Evolutionary conservation across 305 asterid species (phyloP), one percentile per base, ranked within the genome.

Genomic region (Withania somnifera): DNA sequence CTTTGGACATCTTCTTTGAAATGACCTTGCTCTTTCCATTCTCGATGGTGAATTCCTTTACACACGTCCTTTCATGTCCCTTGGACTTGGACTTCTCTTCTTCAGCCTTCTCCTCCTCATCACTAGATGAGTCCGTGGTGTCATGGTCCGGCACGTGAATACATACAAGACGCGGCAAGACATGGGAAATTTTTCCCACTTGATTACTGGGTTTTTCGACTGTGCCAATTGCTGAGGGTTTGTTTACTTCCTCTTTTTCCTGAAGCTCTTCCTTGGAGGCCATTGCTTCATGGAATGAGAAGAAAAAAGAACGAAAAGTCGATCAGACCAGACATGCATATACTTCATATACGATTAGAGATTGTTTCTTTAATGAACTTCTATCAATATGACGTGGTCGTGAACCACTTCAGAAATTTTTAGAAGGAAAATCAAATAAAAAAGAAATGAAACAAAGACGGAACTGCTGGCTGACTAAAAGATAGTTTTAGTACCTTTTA

Each of bases 71-170:
- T 81, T 88, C 34, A 85, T 83, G 60, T 47, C 8, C 10, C 60
- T 73, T 11, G 13, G 45, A 26, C 60, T 73, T 11, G 13, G 45
- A 26, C 42, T 47, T 73, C 17, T 15, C 36, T 42, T 45, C 56
- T 69, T 45, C 57, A 71, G 13, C 77, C 77, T 40, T 8, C 51
- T 75, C 88, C 7, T 81, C 78, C 58, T 94, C 98, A 4, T 89
- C 95, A 56, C 84, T 63, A 13, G 98, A 93, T 0, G 97, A 91
- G 5, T 95, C 98, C 0, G 98, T 95, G 52, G 98, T 97, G 71
- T 93, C 98, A n/a, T 81, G 82, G 78, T 95, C 98, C 0, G 94
- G 90, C 7, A 90, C 93, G 0, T 86, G 82, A 26, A 95, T 87
- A 45, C 90, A 83, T 20, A 95, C 90, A 56, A 93, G 73, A 1